Evolutionary conservation across 2,329 filamentous ascomycete genomes (phyloP).

Genomic region (Sordariomycetes sp.): DNA sequence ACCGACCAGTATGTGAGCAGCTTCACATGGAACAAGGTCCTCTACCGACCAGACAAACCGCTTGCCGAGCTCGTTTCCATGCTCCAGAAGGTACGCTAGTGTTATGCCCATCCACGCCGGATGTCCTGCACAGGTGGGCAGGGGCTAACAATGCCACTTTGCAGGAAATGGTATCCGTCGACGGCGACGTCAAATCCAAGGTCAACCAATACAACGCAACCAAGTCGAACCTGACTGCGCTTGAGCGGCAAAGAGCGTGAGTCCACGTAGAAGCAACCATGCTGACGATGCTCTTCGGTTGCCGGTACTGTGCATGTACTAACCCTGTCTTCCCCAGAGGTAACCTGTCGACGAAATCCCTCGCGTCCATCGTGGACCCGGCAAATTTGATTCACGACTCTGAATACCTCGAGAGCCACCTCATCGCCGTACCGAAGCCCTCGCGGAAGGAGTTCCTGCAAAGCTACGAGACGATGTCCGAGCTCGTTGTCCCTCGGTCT

Average conservation of each 20-base stretch:
- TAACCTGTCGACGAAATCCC: constrained; percentile 87
- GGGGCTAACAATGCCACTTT: background rate
- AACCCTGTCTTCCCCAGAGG: constrained; percentile 43
- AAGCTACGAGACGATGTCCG: constrained; percentile 76
- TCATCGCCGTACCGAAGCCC: constrained; percentile 76
- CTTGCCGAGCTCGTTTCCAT: constrained; percentile 78
- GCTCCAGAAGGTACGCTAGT: constrained; percentile 62
- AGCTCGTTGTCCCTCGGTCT: constrained; percentile 91
- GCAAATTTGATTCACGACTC: constrained; percentile 74
- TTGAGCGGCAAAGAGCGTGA: constrained; percentile 83
- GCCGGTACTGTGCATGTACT: background rate
- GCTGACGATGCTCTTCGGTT: constrained; percentile 7
- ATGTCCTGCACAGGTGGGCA: no score
- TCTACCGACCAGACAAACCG: constrained; percentile 88
- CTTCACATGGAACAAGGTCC: constrained; percentile 96
- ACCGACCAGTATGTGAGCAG: constrained; percentile 83
- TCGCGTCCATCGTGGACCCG: constrained; percentile 80
- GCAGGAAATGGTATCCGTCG: constrained; percentile 80
- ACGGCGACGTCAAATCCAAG: constrained; percentile 92
- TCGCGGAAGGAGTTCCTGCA: constrained; percentile 80
- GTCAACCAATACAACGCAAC: constrained; percentile 89
- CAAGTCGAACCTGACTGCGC: constrained; percentile 70
- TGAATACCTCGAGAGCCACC: constrained; percentile 93
- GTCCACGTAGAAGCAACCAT: constrained; percentile 13
- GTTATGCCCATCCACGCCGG: background rate